Evolutionary conservation across 768 basidiomycete genomes (phyloP).

Genomic region (Saitozyma sp.): DNA sequence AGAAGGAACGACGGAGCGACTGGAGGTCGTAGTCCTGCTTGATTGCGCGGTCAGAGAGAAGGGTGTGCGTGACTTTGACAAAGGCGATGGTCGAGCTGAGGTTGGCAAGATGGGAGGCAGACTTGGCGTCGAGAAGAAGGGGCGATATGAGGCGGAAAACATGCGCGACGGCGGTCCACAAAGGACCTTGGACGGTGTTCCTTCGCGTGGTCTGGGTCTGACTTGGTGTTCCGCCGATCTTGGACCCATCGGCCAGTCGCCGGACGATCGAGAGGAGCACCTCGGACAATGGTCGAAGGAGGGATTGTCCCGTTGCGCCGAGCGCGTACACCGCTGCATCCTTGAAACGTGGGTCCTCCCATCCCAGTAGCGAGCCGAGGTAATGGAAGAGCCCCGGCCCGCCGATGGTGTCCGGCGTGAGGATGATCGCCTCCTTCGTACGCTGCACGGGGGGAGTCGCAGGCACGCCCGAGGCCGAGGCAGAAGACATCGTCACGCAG

Average conservation of each 20-base stretch:
- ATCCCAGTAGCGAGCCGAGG: conserved; percentile 81
- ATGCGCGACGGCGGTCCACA: conserved; percentile 73
- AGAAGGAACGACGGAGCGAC: conserved; percentile 83
- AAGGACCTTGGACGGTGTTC: conserved; percentile 74
- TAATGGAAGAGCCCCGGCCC: conserved; percentile 82
- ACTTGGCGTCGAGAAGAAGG: conserved; percentile 68
- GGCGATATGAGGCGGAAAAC: conserved; percentile 85
- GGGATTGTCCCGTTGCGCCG: conserved; percentile 75
- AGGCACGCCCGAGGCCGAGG: conserved; percentile 57
- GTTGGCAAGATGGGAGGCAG: conserved; percentile 68
- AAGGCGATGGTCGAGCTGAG: conserved; percentile 80
- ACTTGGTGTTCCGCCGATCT: conserved; percentile 52
- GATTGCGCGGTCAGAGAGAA: conserved; percentile 70
- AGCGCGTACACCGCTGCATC: conserved; percentile 85
- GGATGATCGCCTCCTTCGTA: conserved; percentile 56
- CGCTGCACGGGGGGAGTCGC: conserved; percentile 42
- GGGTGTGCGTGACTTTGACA: conserved; percentile 75
- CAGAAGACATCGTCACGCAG: conserved; percentile 62
- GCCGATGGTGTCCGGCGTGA: conserved; percentile 78
- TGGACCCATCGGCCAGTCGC: conserved; percentile 78
- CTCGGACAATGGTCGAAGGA: conserved; percentile 78
- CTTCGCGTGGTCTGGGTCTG: conserved; percentile 61
- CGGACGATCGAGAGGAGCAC: conserved; percentile 77
- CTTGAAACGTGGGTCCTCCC: conserved; percentile 77
- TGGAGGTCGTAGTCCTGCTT: conserved; percentile 76